phyloP scores from a whole-genome alignment of 192 early-diverging fungal species.

The Gamsiella multidivaricata region DNA sequence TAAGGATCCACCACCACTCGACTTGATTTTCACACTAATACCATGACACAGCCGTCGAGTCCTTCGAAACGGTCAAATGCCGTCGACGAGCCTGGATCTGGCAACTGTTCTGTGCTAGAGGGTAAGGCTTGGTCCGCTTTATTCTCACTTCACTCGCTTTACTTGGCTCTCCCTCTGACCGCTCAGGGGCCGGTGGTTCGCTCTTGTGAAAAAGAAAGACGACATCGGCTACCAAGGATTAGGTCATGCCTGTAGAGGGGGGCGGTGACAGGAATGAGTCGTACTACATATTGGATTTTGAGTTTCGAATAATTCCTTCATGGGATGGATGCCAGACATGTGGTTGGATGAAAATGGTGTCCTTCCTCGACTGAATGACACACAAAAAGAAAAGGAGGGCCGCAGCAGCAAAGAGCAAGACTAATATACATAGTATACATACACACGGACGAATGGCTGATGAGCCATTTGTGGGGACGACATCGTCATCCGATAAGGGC shows the following conservation, averaged over 20 bases:
- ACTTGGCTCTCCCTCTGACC: neutral
- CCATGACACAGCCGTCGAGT: neutral
- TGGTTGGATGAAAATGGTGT: no score
- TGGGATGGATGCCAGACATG: no score
- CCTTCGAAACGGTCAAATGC: slow-evolving; percentile 19
- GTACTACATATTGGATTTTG: neutral
- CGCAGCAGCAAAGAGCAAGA: no score
- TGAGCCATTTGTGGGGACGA: neutral
- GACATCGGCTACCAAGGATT: no score
- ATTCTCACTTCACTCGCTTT: neutral
- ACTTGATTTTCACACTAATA: neutral
- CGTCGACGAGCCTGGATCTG: slow-evolving; percentile 44
- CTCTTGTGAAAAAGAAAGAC: neutral
- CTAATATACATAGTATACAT: no score
- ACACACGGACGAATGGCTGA: neutral
- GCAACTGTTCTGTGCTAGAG: slow-evolving; percentile 45
- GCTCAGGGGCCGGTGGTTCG: neutral
- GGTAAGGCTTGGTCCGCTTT: slow-evolving; percentile 8
- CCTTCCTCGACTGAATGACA: no score
- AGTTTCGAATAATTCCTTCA: neutral
- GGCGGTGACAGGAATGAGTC: neutral
- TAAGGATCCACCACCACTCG: no score
- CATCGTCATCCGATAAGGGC: no score
- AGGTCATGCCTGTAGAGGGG: neutral
- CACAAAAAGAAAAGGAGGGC: no score